phyloP scores from a whole-genome alignment of 83 land plant genomes.

The Thuja plicata region DNA sequence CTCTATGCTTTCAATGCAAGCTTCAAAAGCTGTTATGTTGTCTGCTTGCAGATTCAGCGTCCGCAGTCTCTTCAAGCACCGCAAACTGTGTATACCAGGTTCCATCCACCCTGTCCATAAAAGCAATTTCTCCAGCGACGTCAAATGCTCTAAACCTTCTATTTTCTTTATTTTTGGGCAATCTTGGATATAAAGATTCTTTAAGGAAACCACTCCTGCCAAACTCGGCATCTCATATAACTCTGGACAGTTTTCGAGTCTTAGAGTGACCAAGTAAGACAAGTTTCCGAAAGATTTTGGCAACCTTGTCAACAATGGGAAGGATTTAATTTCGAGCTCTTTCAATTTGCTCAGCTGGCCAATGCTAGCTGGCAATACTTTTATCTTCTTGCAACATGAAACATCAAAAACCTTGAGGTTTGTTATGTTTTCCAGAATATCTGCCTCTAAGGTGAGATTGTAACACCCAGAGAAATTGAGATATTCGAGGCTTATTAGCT shows the following conservation, averaged over 20 bases:
- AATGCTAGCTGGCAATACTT: background rate
- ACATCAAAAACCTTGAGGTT: background rate
- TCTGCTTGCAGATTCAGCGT: background rate
- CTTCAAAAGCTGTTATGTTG: background rate
- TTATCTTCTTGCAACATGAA: rapidly evolving
- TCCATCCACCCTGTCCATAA: no score
- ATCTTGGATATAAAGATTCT: no score
- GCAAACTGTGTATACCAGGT: no score
- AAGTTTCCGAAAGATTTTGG: background rate
- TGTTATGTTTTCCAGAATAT: background rate
- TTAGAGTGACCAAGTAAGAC: no score
- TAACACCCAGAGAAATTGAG: background rate
- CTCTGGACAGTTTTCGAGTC: no score
- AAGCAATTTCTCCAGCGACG: no score
- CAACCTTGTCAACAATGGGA: background rate
- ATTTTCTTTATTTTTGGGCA: no score
- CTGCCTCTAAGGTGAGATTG: background rate
- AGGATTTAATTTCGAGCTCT: background rate
- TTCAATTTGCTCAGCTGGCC: background rate
- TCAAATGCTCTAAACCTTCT: no score
- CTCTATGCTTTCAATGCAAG: background rate
- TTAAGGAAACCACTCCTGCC: no score
- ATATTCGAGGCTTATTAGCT: background rate
- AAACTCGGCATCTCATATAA: no score
- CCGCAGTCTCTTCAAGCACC: no score